A percentile compares a stretch with the other conserved stretches of the same genome.
Evolutionary conservation across 2,329 filamentous ascomycete genomes (phyloP).

Genomic region (Fusarium sp.): DNA sequence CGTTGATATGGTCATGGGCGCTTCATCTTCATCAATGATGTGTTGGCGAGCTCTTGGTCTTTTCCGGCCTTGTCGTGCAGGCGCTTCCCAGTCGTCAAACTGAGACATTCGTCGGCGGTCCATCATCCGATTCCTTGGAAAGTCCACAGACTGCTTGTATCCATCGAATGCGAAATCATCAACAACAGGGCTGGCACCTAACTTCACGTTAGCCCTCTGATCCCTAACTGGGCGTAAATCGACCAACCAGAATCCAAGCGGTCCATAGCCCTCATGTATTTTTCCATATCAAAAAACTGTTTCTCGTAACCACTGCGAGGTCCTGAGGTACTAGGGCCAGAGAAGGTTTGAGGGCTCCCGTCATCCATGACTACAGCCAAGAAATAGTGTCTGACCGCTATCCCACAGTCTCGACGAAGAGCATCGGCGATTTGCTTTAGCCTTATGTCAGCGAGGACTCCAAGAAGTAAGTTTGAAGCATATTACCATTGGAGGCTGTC

Average conservation of each 20-base stretch:
- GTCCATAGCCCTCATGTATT: constrained; percentile 52
- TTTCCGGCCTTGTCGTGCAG: constrained; percentile 43
- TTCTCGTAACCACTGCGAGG: constrained; percentile 50
- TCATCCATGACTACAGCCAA: constrained; percentile 60
- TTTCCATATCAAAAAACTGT: constrained; percentile 57
- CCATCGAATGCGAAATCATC: constrained; percentile 44
- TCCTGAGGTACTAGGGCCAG: constrained; percentile 50
- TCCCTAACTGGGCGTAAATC: too few relatives aligned
- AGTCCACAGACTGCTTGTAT: constrained; percentile 38
- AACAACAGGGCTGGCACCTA: constrained; percentile 46
- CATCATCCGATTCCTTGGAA: constrained; percentile 38
- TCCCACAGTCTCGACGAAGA: constrained; percentile 60
- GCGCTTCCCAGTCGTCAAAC: constrained; percentile 46
- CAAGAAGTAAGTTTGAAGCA: neutral
- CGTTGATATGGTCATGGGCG: constrained; percentile 49
- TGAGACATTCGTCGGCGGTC: constrained; percentile 46
- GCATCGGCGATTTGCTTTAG: constrained; percentile 60
- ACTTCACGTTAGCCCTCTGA: constrained; percentile 12
- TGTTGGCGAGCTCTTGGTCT: constrained; percentile 48
- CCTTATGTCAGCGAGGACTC: constrained; percentile 16
- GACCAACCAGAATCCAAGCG: constrained; percentile 51
- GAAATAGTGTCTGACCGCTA: constrained; percentile 61
- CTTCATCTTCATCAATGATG: constrained; percentile 52
- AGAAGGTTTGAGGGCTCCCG: constrained; percentile 55
- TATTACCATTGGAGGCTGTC: constrained; percentile 51